Conservation (phyloP, 2,329 filamentous ascomycete genomes). For the Fusarium aywerte region DNA sequence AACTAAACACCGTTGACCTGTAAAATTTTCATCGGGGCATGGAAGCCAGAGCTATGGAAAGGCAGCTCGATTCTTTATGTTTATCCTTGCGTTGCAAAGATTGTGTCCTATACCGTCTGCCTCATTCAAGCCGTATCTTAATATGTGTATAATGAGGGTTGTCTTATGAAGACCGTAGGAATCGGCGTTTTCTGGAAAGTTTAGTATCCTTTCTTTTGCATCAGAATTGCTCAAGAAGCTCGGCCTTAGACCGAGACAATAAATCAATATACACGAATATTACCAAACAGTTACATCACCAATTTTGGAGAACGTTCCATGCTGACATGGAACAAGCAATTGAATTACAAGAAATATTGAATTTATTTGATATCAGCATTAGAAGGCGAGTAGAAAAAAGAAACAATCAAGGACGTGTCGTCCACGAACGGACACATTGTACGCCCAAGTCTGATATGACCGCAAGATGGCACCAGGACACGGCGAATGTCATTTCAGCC, state of each 20-base stretch:
- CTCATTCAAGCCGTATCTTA: slow-evolving; percentile 9
- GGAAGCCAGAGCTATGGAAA: neutral
- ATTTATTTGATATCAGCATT: slow-evolving; percentile 70
- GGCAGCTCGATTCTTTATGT: neutral
- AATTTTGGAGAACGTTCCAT: neutral
- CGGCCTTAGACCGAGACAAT: neutral
- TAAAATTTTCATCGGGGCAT: neutral
- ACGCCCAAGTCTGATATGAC: slow-evolving; percentile 38
- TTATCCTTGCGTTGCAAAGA: slow-evolving; percentile 6
- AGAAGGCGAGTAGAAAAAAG: slow-evolving; percentile 69
- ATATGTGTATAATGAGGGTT: neutral
- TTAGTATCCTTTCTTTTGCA: slow-evolving; percentile 9
- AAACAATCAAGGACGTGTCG: slow-evolving; percentile 51
- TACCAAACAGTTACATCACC: neutral
- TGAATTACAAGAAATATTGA: slow-evolving; percentile 49
- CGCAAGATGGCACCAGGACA: slow-evolving; percentile 28
- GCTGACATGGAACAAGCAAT: neutral
- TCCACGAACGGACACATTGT: slow-evolving; percentile 47
- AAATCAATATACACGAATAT: neutral
- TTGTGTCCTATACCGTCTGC: neutral
- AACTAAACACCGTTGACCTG: slow-evolving; percentile 65
- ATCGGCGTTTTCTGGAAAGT: slow-evolving; percentile 15
- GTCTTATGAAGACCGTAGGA: neutral
- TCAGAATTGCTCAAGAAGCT: neutral
- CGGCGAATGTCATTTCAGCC: slow-evolving; percentile 23